A percentile compares a stretch with the other conserved stretches of the same genome.
Evolutionary conservation across 2,329 filamentous ascomycete genomes (phyloP).

Genomic region (Sphaerulina populicola): DNA sequence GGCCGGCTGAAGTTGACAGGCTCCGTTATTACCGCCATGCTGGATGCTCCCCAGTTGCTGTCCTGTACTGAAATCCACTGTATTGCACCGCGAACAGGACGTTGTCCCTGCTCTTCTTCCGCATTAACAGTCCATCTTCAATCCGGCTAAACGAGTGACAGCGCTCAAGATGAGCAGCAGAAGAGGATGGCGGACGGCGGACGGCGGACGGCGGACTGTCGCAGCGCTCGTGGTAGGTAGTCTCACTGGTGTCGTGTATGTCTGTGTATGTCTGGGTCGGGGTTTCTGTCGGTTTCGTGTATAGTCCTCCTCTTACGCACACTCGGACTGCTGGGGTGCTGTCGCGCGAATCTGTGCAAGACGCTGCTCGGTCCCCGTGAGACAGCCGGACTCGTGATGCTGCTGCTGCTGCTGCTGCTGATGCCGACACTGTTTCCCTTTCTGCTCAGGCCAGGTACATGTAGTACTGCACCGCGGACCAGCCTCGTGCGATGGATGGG

Average conservation of each 20-base stretch:
- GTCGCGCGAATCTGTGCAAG: background rate
- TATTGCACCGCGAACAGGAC: background rate
- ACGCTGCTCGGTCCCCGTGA: background rate
- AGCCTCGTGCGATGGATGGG: background rate
- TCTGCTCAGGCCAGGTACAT: background rate
- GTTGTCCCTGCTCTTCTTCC: background rate
- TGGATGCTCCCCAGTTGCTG: background rate
- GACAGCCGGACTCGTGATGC: background rate
- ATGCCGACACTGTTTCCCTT: no score
- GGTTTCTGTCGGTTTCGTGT: background rate
- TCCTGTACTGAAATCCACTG: background rate
- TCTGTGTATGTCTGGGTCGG: background rate
- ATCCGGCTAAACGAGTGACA: background rate
- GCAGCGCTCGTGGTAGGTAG: background rate
- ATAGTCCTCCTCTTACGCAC: no score
- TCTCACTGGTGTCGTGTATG: background rate
- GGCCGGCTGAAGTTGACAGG: slow-evolving; percentile 8
- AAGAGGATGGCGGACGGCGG: background rate
- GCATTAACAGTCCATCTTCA: slow-evolving; percentile 9
- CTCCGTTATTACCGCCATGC: slow-evolving; percentile 22
- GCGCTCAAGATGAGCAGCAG: slow-evolving; percentile 6
- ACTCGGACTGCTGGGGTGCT: background rate
- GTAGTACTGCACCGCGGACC: background rate
- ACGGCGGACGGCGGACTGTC: background rate
- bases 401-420: no score